Conservation (phyloP, 2,329 filamentous ascomycete species). For the Dothiorella sarmentorum region DNA sequence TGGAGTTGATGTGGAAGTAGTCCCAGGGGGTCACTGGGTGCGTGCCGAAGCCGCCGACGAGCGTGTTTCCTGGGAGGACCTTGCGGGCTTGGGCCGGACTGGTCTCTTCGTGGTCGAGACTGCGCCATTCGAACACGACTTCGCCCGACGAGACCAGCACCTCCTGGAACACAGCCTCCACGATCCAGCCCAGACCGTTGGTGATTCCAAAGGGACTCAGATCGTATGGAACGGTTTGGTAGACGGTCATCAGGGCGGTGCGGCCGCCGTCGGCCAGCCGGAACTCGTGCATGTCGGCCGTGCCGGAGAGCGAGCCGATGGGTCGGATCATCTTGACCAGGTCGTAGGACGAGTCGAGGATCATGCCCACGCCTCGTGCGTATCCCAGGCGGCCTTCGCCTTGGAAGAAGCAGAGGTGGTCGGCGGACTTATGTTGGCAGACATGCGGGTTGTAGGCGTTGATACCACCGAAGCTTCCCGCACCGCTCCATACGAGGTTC, state of each 20-base stretch:
- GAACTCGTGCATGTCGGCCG: conserved; percentile 54
- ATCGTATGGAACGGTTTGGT: conserved; percentile 41
- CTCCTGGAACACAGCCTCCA: conserved; percentile 53
- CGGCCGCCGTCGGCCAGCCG: conserved; percentile 44
- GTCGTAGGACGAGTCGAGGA: conserved; percentile 49
- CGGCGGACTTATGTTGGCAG: conserved; percentile 46
- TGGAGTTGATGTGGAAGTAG: conserved; percentile 56
- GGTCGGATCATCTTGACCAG: conserved; percentile 46
- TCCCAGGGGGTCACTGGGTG: conserved; percentile 47
- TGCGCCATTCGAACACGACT: conserved; percentile 57
- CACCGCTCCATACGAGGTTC: conserved; percentile 51
- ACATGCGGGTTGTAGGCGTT: conserved; percentile 48
- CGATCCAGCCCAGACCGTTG: conserved; percentile 48
- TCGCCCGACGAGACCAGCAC: conserved; percentile 53
- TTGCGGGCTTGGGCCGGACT: conserved; percentile 31
- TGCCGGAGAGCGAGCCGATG: conserved; percentile 33
- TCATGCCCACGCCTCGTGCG: conserved; percentile 49
- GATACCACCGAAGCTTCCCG: conserved; percentile 45
- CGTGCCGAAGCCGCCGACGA: conserved; percentile 29
- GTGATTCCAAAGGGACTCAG: conserved; percentile 41
- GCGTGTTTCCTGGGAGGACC: conserved; percentile 32
- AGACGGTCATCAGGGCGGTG: conserved; percentile 36
- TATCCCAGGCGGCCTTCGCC: conserved; percentile 52
- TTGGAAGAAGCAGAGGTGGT: conserved; percentile 52
- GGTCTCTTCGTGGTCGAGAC: conserved; percentile 52